Percentiles rank a stretch among this genome's conserved stretches.
These are phyloP conservation scores for Cercophora scortea DNA, from an alignment of 495 filamentous ascomycete species.

Conservation along the genomic window DNA sequence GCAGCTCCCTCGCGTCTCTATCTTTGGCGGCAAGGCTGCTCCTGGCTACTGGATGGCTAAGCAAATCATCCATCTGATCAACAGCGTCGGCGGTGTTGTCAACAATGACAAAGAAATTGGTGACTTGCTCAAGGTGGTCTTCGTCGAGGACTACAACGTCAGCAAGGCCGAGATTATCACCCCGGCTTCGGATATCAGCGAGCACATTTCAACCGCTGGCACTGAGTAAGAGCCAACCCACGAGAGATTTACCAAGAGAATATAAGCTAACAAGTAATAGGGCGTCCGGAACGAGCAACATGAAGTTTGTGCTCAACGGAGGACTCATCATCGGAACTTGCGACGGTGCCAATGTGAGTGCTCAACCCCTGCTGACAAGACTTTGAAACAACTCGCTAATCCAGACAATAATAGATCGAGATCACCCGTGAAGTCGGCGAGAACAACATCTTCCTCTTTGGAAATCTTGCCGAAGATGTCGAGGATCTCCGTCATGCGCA, in stretches of 20 bases:
- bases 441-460: constrained; percentile 97
- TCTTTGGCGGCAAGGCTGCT: constrained; percentile 96
- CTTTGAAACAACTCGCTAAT: constrained; percentile 1
- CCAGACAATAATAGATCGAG: constrained; percentile 63
- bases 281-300: constrained; percentile 65
- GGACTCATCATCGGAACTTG: constrained; percentile 96
- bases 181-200: constrained; percentile 91
- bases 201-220: constrained; percentile 97
- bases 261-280: constrained; percentile 13
- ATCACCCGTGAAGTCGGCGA: constrained; percentile 96
- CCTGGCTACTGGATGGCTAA: constrained; percentile 99
- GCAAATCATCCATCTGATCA: constrained; percentile 95
- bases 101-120: constrained; percentile 89
- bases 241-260: background rate
- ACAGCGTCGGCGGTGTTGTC: constrained; percentile 82
- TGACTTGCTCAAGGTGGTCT: constrained; percentile 92
- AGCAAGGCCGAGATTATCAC: constrained; percentile 97
- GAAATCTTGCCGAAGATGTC: constrained; percentile 91
- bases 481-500: constrained; percentile 92
- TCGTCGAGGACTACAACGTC: constrained; percentile 97
- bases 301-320: constrained; percentile 98
- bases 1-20: constrained; percentile 81
- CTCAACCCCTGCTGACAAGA: background rate
- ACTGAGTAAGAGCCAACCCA: constrained; percentile 57
- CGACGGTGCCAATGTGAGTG: constrained; percentile 89